phyloP scores from a whole-genome alignment of 75 land plant species.

The Pinus tabuliformis region DNA sequence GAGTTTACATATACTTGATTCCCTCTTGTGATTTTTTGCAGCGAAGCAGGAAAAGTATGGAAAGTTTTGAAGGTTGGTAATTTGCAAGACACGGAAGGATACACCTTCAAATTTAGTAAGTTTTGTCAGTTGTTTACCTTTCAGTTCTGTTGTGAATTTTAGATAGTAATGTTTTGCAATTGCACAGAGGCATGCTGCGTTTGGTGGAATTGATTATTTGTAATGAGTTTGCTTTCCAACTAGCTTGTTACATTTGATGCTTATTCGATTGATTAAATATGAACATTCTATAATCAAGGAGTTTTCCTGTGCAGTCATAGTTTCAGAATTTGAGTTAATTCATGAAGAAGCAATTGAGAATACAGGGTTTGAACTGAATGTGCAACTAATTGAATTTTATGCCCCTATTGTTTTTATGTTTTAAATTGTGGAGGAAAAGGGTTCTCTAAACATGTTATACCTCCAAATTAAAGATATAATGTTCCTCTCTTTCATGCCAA shows the following conservation, averaged over 20 bases:
- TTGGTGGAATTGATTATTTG: slow-evolving; percentile 3
- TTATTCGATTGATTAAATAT: background rate
- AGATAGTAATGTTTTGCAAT: background rate
- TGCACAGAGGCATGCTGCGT: background rate
- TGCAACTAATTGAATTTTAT: too few relatives aligned
- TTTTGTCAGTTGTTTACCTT: background rate
- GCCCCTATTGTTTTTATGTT: too few relatives aligned
- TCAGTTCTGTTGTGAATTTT: background rate
- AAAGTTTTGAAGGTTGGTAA: slow-evolving; percentile 71
- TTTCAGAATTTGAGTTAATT: too few relatives aligned
- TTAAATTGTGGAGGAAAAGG: too few relatives aligned
- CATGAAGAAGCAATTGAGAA: too few relatives aligned
- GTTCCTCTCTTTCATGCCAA: too few relatives aligned
- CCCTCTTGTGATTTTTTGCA: slow-evolving; percentile 18
- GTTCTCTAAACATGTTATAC: too few relatives aligned
- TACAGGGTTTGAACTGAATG: too few relatives aligned
- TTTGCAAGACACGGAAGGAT: slow-evolving; percentile 65
- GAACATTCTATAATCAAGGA: background rate
- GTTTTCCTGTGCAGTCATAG: background rate
- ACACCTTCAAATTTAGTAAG: slow-evolving; percentile 73
- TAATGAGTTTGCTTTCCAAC: background rate
- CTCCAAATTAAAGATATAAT: too few relatives aligned
- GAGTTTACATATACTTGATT: background rate
- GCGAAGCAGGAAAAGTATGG: slow-evolving; percentile 77
- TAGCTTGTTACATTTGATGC: background rate